These are phyloP conservation scores for Lentinula guzmanii DNA, from an alignment of 768 basidiomycete species.

Conservation along the genomic window DNA sequence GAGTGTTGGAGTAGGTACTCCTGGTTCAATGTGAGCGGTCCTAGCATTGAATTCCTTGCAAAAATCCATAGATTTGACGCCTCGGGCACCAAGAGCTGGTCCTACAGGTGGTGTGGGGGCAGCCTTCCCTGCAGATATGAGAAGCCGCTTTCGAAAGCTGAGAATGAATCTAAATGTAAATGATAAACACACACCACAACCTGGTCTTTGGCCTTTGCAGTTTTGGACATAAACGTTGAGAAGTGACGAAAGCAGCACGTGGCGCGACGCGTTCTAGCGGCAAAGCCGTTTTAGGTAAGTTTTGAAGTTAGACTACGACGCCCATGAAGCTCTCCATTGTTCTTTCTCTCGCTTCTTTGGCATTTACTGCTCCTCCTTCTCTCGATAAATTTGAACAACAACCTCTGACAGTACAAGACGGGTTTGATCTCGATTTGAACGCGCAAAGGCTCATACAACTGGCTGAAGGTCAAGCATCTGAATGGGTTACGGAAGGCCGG, in stretches of 20 bases:
- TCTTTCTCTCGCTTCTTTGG: conserved; percentile 15
- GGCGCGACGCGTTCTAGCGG: neutral
- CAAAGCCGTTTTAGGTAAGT: neutral
- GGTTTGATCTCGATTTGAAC: conserved; percentile 68
- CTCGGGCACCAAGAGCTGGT: conserved; percentile 94
- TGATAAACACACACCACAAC: conserved; percentile 55
- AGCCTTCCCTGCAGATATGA: conserved; percentile 91
- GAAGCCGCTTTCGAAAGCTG: conserved; percentile 53
- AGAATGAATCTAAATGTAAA: conserved; percentile 10
- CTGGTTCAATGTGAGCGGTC: conserved; percentile 80
- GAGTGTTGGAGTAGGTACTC: conserved; percentile 85
- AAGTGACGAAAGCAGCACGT: neutral
- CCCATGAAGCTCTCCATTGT: conserved; percentile 6
- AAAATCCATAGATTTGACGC: conserved; percentile 99
- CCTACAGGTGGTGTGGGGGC: conserved; percentile 95
- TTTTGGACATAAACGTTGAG: conserved; percentile 57
- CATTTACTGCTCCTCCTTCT: conserved; percentile 34
- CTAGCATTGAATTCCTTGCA: conserved; percentile 99
- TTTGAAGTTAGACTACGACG: conserved; percentile 5
- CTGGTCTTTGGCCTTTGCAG: conserved; percentile 58
- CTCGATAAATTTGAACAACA: conserved; percentile 29
- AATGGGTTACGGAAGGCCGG: conserved; percentile 85
- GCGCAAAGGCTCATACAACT: conserved; percentile 73
- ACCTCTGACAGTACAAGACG: conserved; percentile 30
- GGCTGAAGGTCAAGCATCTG: conserved; percentile 52